Evolutionary conservation across 768 basidiomycete genomes (phyloP), one percentile per base, ranked within the genome.

Genomic region (Podaxis sp.): DNA sequence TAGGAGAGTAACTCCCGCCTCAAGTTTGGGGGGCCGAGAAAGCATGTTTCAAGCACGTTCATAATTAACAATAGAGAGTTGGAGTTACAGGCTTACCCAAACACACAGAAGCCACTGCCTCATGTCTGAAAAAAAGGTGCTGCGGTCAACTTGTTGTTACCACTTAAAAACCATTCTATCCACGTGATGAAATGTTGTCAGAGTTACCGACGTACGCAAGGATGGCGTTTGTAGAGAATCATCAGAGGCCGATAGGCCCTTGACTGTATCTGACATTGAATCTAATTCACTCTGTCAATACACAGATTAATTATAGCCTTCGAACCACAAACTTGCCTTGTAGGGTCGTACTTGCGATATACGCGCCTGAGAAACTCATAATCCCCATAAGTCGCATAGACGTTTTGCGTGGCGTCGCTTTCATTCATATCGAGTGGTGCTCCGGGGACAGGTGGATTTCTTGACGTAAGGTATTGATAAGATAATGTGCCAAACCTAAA

Each of bases 311-410:
- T 75, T 73, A 51, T 49, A 70, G 19, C 77, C 65, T 68, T 76
- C 77, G n/a, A 61, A 40, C 11, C 12, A 4, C 22, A 26, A 26
- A 63, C 72, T 60, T 59, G 78, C 79, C 78, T 67, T 3, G 71
- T 75, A 28, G 79, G 79, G 66, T 82, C 80, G 59, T 82, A 82
- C 64, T 80, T 82, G 8, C 69, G 68, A 63, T 80, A 80, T 0
- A 75, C 77, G 11, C 64, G 52, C 56, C 72, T 75, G 66, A 82
- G 61, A 46, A 75, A 73, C 4, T 75, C 69, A 53, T 72, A 80
- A 13, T 71, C 67, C 3, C 77, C 77, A 65, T 82, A 82, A 17
- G 76, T 77, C 22, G 71, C 66, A 61, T 79, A 80, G 0, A 76
- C 76, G 36, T 75, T 70, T 61, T 82, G 79, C 0, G 57, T 58